Base-by-base conservation (phyloP, 768 basidiomycete species). In the Naganishia randhawae region DNA sequence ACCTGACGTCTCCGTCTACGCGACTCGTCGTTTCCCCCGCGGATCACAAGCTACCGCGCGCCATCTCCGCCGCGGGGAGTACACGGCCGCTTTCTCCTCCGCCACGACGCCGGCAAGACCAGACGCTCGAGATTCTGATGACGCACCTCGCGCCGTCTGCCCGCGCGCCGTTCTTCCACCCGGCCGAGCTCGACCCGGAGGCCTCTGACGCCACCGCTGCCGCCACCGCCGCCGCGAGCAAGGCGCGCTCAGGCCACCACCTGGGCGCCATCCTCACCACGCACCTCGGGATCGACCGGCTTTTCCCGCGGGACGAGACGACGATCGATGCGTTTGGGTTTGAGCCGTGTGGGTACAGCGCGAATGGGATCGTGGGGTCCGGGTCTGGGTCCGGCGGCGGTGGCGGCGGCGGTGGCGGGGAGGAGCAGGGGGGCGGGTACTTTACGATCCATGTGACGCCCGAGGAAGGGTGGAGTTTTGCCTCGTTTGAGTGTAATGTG, bases 401-500 rank as follows among this genome's bases (percentile, higher is more conserved):
- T 35, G 67, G 70, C 25, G 64, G 54, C 25, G 63, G 66, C 25
- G 76, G n/a, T n/a, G n/a, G n/a, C n/a, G n/a, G n/a, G n/a, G n/a
- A n/a, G n/a, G n/a, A n/a, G n/a, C n/a, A 74, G 19, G 86, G 86
- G 17, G 96, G 97, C 80, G 92, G 95, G 42, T 99, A 99, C 81
- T 97, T 91, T 78, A 97, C 92, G 8, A 95, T 99, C 66, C 96
- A 99, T 78, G 95, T 98, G 69, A 99, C 96, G 0, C 96, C 96
- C 31, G 96, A 98, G 80, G 88, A 90, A 74, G 95, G 91, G 66
- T 98, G 92, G 90, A 96, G 93, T 52, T 99, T 96, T 80, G 96
- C 96, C 71, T 92, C 90, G 75, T 98, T 99, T 82, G 96, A 99
- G 81, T 95, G 92, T 82, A 99, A 99, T 80, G 86, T 96, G n/a